Evolutionary conservation across 2,329 filamentous ascomycete species (phyloP).

Genomic region (Sclerotinia borealis): DNA sequence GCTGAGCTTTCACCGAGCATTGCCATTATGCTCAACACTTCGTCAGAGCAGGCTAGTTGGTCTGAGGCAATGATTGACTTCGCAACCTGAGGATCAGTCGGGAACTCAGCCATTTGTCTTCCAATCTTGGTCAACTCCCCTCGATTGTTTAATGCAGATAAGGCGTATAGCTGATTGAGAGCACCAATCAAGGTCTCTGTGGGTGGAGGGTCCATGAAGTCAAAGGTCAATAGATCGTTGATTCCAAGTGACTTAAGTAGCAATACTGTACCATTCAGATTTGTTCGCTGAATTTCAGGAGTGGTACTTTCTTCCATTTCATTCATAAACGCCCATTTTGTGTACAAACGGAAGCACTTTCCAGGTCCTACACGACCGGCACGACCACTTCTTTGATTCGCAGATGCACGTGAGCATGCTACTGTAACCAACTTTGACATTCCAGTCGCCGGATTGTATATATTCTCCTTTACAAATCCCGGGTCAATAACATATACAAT

Average conservation of each 20-base stretch:
- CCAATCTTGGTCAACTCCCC: conserved; percentile 88
- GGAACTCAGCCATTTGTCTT: conserved; percentile 92
- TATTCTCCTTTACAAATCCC: conserved; percentile 91
- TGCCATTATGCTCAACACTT: conserved; percentile 86
- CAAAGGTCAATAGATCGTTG: conserved; percentile 86
- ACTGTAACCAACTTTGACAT: conserved; percentile 91
- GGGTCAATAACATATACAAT: conserved; percentile 95
- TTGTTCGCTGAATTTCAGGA: conserved; percentile 88
- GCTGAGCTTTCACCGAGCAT: conserved; percentile 87
- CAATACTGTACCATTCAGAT: conserved; percentile 77
- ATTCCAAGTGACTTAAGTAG: conserved; percentile 87
- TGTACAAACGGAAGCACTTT: conserved; percentile 90
- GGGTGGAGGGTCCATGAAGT: conserved; percentile 91
- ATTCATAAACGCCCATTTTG: conserved; percentile 88
- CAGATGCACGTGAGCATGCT: conserved; percentile 84
- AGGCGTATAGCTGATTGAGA: conserved; percentile 83
- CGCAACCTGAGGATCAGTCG: conserved; percentile 84
- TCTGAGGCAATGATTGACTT: conserved; percentile 85
- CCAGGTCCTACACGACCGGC: conserved; percentile 88
- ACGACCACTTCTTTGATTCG: conserved; percentile 87
- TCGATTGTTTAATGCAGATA: conserved; percentile 82
- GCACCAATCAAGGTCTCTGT: conserved; percentile 84
- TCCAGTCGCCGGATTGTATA: conserved; percentile 84
- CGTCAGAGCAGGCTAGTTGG: conserved; percentile 86
- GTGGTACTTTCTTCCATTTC: conserved; percentile 90